Conservation (phyloP, 2,329 filamentous ascomycete species). For the Cadophora sp. region DNA sequence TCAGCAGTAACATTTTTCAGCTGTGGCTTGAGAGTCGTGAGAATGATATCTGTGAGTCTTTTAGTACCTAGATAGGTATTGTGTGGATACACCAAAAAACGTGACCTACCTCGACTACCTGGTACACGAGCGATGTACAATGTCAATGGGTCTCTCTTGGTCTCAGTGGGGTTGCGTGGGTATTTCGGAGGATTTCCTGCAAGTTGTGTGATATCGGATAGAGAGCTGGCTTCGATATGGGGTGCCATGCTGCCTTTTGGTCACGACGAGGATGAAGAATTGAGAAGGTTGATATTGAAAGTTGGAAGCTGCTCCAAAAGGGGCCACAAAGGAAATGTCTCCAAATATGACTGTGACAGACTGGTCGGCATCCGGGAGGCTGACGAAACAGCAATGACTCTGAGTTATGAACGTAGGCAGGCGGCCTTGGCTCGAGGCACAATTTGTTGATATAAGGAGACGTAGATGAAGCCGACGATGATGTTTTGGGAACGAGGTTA, state of each 20-base stretch:
- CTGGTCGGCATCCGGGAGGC: background rate
- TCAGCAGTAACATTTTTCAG: conserved; percentile 87
- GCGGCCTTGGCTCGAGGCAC: background rate
- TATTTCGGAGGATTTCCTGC: conserved; percentile 89
- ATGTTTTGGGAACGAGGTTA: background rate
- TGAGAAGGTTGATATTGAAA: background rate
- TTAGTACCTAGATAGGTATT: too few relatives aligned
- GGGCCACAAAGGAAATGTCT: conserved; percentile 1
- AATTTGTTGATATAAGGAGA: background rate
- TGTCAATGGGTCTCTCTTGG: conserved; percentile 72
- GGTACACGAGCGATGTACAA: conserved; percentile 95
- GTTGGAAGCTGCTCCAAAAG: background rate
- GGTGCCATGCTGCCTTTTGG: conserved; percentile 23
- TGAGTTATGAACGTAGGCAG: background rate
- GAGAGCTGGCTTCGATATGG: conserved; percentile 77
- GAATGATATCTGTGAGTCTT: conserved; percentile 44
- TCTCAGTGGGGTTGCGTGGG: conserved; percentile 76
- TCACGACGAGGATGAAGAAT: background rate
- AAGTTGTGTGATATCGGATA: conserved; percentile 79
- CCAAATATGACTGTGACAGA: conserved; percentile 1
- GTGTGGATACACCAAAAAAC: conserved; percentile 8
- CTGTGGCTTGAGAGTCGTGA: conserved; percentile 88
- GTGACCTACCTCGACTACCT: conserved; percentile 77
- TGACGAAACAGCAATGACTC: conserved; percentile 1
- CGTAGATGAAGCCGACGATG: conserved; percentile 11